These are phyloP conservation scores for Sphenostylis stenocarpa DNA, from an alignment of 306 rosid species.

Conservation along the genomic window DNA sequence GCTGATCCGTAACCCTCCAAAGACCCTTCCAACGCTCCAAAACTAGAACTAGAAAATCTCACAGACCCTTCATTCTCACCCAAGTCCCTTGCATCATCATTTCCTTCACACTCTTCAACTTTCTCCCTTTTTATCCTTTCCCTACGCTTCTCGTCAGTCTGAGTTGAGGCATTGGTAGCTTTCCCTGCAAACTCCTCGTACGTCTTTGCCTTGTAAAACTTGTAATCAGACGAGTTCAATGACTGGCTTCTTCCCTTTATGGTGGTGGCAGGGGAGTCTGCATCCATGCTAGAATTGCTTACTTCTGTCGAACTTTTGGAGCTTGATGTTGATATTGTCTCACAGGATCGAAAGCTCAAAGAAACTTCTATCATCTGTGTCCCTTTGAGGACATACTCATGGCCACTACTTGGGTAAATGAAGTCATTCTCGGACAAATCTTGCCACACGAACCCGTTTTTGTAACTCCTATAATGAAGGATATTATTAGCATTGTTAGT, in stretches of 20 bases:
- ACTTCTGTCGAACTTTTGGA: conserved; percentile 49
- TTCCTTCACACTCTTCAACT: conserved; percentile 31
- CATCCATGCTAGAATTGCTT: conserved; percentile 42
- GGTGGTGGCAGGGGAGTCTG: conserved; percentile 29
- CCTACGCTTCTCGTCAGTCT: conserved; percentile 47
- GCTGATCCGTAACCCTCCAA: conserved; percentile 30
- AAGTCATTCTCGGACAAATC: conserved; percentile 61
- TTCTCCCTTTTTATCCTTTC: conserved; percentile 30
- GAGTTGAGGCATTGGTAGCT: conserved; percentile 49
- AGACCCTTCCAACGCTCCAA: conserved; percentile 29
- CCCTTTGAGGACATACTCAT: conserved; percentile 68
- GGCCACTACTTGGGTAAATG: conserved; percentile 58
- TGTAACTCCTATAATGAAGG: conserved; percentile 45
- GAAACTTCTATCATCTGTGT: conserved; percentile 45
- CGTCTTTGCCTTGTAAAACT: conserved; percentile 42
- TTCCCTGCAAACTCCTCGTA: conserved; percentile 34
- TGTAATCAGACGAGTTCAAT: conserved; percentile 33
- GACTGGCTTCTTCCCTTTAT: conserved; percentile 35
- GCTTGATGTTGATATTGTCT: conserved; percentile 47
- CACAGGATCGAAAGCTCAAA: conserved; percentile 46
- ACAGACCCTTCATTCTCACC: conserved; percentile 25
- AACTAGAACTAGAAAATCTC: conserved; percentile 26
- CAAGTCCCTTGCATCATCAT: conserved; percentile 14
- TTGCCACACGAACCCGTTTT: conserved; percentile 74
- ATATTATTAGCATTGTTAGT: conserved; percentile 8